Evolutionary conservation across 108 stramenopile species (phyloP).

Genomic region (Pseudonitzschia pungens): DNA sequence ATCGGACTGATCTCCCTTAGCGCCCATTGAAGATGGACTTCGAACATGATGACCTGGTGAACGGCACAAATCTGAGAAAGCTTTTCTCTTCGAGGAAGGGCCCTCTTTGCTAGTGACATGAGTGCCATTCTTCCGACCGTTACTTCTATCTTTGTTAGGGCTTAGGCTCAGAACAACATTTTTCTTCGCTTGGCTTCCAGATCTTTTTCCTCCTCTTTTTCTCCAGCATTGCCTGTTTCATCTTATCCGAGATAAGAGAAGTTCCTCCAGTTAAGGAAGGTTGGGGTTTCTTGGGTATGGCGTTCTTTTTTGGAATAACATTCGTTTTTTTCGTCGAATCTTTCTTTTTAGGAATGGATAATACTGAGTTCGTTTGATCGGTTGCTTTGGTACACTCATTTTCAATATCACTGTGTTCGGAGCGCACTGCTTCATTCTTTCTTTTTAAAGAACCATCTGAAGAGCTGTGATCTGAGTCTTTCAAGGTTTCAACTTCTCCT

Average conservation of each 20-base stretch:
- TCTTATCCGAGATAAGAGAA: conserved; percentile 5
- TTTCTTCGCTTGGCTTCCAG: conserved; percentile 1
- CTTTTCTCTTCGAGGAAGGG: conserved; percentile 2
- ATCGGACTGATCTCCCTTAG: not conserved
- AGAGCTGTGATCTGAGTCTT: conserved; percentile 17
- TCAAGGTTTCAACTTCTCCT: no score
- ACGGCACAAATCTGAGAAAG: not conserved
- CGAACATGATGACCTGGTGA: not conserved
- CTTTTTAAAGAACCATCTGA: conserved; percentile 7
- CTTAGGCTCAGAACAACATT: not conserved
- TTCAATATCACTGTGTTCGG: conserved; percentile 8
- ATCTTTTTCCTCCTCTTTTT: not conserved
- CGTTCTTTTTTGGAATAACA: conserved; percentile 1
- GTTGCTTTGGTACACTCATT: conserved; percentile 2
- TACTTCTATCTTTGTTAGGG: not conserved
- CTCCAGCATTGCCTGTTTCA: conserved; percentile 1
- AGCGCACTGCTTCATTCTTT: not conserved
- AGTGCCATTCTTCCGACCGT: not conserved
- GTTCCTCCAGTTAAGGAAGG: not conserved
- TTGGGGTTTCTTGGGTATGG: conserved; percentile 13
- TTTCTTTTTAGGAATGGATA: conserved; percentile 17
- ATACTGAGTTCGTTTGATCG: not conserved
- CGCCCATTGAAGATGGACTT: not conserved
- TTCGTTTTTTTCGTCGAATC: not conserved
- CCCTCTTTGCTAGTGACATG: not conserved